A percentile compares a stretch with the other conserved stretches of the same genome.
These are phyloP conservation scores for Apiotrichum sp. DNA, from an alignment of 1,284 basidiomycete species.

Conservation along the genomic window DNA sequence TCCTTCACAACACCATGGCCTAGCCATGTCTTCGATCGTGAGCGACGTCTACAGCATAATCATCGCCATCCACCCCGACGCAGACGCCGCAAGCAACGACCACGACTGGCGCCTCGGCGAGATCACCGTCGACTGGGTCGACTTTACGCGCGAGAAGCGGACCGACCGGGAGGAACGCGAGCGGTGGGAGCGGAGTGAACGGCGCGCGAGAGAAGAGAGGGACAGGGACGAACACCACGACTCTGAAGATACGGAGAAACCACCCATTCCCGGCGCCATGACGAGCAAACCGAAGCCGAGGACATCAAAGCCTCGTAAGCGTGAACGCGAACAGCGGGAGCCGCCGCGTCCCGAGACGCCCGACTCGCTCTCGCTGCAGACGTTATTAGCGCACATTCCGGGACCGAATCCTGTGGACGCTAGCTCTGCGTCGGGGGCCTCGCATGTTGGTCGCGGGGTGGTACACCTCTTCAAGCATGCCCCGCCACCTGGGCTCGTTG, in stretches of 20 bases:
- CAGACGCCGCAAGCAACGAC: not conserved
- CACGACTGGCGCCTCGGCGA: slow-evolving; percentile 37
- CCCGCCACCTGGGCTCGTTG: slow-evolving; percentile 35
- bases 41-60: slow-evolving; percentile 31
- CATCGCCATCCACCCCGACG: slow-evolving; percentile 27
- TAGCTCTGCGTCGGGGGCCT: slow-evolving; percentile 31
- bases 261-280: slow-evolving; percentile 10
- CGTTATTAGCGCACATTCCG: slow-evolving; percentile 42
- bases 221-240: not conserved
- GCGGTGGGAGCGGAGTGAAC: not conserved
- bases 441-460: slow-evolving; percentile 46
- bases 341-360: slow-evolving; percentile 9
- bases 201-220: not conserved
- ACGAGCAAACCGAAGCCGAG: slow-evolving; percentile 7
- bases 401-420: slow-evolving; percentile 35
- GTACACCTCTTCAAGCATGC: slow-evolving; percentile 49
- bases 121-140: slow-evolving; percentile 44
- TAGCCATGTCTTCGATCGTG: slow-evolving; percentile 1
- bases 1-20: not conserved
- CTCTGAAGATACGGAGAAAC: not conserved
- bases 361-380: slow-evolving; percentile 37
- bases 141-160: slow-evolving; percentile 43
- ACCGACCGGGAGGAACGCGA: slow-evolving; percentile 13
- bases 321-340: not conserved
- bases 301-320: not conserved